phyloP scores from a whole-genome alignment of 805 yeast genomes.

The Monosporozyma unispora region DNA sequence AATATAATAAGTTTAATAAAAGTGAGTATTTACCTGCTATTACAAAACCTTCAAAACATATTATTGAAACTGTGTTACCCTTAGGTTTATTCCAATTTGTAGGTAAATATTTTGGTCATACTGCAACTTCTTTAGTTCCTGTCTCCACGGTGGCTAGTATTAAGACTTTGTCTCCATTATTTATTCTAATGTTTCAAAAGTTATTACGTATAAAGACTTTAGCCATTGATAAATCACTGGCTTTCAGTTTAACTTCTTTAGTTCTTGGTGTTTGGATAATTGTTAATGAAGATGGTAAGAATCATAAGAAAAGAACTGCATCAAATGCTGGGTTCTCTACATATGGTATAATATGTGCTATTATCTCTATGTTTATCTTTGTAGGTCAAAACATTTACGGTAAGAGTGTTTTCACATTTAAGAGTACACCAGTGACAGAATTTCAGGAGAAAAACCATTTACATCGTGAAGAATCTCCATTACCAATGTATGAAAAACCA shows the following conservation, averaged over 20 bases:
- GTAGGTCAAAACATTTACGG: conserved; percentile 84
- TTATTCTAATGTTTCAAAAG: conserved; percentile 50
- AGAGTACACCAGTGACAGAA: conserved; percentile 8
- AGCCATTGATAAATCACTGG: conserved; percentile 7
- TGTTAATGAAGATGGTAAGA: conserved; percentile 18
- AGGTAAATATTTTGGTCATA: conserved; percentile 53
- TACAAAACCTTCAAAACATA: conserved; percentile 30
- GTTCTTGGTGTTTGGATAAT: conserved; percentile 27
- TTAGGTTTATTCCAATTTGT: conserved; percentile 57
- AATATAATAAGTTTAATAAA: not conserved
- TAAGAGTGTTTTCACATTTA: conserved; percentile 61
- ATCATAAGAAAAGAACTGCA: conserved; percentile 2
- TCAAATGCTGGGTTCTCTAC: conserved; percentile 11
- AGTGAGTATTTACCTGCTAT: conserved; percentile 5
- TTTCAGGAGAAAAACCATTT: not conserved
- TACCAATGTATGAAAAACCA: conserved; percentile 11
- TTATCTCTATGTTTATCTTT: conserved; percentile 61
- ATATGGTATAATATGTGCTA: conserved; percentile 60
- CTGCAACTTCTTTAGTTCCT: conserved; percentile 57
- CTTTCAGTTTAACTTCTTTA: conserved; percentile 20
- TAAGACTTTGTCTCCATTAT: conserved; percentile 57
- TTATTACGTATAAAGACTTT: conserved; percentile 21
- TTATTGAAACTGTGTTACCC: conserved; percentile 47
- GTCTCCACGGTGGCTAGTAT: conserved; percentile 63
- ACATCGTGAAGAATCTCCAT: conserved; percentile 13